Conservation (phyloP, 2,329 filamentous ascomycete species). For the Blastomyces percursus region DNA sequence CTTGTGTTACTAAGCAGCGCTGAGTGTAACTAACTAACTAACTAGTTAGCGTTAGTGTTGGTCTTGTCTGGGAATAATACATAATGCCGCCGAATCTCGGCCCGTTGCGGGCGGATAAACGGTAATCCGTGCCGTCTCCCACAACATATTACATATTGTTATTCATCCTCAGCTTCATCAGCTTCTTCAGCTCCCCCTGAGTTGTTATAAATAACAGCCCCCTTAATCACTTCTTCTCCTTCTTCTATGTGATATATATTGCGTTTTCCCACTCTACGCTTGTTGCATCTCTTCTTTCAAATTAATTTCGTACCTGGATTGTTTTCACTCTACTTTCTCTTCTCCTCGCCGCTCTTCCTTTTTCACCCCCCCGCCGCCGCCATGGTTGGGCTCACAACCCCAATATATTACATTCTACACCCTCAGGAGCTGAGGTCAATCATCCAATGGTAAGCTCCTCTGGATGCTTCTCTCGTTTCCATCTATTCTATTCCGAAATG, state of each 20-base stretch:
- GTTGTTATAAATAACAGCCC: background rate
- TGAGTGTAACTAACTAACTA: no score
- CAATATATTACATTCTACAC: conserved; percentile 64
- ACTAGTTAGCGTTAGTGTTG: no score
- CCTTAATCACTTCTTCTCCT: background rate
- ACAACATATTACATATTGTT: no score
- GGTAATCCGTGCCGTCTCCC: no score
- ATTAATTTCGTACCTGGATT: background rate
- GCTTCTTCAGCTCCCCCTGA: no score
- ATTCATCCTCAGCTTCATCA: no score
- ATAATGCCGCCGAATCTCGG: no score
- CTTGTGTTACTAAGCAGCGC: background rate
- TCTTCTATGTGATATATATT: background rate
- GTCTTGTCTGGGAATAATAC: no score
- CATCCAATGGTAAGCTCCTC: conserved; percentile 66
- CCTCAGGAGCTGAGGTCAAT: conserved; percentile 69
- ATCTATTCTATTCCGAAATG: background rate
- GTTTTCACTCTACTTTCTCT: background rate
- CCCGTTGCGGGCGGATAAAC: background rate
- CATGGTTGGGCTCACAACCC: conserved; percentile 37
- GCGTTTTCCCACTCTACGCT: background rate
- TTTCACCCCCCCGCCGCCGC: conserved; percentile 18
- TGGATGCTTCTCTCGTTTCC: background rate
- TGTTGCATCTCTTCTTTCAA: background rate
- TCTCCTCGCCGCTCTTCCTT: background rate